These are phyloP conservation scores for Balansia obtecta DNA, from an alignment of 2,329 filamentous ascomycete genomes.

Conservation along the genomic window DNA sequence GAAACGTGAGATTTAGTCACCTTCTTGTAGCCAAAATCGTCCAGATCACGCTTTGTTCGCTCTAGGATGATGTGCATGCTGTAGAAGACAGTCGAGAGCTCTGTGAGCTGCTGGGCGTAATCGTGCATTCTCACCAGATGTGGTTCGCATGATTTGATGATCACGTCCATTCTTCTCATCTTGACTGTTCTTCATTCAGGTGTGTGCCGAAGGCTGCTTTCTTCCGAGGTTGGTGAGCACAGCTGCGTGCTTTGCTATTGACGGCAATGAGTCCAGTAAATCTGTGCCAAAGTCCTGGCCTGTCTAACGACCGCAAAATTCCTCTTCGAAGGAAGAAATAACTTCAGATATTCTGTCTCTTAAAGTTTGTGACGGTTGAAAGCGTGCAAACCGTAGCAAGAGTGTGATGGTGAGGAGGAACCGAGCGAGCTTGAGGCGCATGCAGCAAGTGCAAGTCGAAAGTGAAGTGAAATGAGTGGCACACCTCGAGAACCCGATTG, in stretches of 20 bases:
- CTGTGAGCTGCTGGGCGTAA: neutral
- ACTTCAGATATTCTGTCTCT: too few relatives aligned
- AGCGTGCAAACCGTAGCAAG: too few relatives aligned
- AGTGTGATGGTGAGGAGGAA: too few relatives aligned
- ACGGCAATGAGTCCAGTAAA: neutral
- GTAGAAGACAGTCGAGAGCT: neutral
- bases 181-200: neutral
- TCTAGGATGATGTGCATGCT: neutral
- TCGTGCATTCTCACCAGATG: neutral
- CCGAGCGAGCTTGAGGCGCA: too few relatives aligned
- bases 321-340: neutral
- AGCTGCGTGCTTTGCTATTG: neutral
- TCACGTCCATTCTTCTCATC: neutral
- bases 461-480: too few relatives aligned
- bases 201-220: neutral
- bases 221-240: neutral
- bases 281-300: neutral
- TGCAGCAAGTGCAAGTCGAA: too few relatives aligned
- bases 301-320: neutral
- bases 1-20: neutral
- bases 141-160: neutral
- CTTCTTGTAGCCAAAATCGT: neutral
- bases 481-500: too few relatives aligned
- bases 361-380: too few relatives aligned
- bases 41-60: neutral